Evolutionary conservation across 2,329 filamentous ascomycete species (phyloP).

Genomic region (Sporothrix pseudoabietina): DNA sequence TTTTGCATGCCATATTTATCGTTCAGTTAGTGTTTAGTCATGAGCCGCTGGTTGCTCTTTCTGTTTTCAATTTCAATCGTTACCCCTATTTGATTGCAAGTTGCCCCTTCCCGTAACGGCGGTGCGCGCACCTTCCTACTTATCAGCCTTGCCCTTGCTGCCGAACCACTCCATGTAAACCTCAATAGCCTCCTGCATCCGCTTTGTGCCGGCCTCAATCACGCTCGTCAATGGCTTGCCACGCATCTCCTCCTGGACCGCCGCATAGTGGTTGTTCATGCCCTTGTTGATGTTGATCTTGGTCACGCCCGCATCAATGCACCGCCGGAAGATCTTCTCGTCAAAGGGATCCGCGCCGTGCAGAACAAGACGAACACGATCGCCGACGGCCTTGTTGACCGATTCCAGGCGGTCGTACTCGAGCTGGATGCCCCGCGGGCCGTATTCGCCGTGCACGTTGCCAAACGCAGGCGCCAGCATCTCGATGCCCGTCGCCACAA

Average conservation of each 20-base stretch:
- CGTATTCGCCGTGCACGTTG: constrained; percentile 75
- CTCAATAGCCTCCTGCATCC: constrained; percentile 54
- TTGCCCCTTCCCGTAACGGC: not conserved
- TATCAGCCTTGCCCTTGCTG: constrained; percentile 48
- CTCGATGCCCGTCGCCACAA: constrained; percentile 71
- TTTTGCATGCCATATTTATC: not conserved
- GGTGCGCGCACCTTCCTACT: not conserved
- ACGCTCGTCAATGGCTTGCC: constrained; percentile 52
- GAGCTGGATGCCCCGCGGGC: constrained; percentile 62
- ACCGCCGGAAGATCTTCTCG: constrained; percentile 48
- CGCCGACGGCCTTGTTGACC: constrained; percentile 49
- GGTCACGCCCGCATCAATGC: constrained; percentile 50
- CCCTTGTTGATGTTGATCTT: constrained; percentile 58
- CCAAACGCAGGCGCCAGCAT: constrained; percentile 75
- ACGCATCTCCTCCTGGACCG: constrained; percentile 49
- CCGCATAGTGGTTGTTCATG: constrained; percentile 53
- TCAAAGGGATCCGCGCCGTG: constrained; percentile 54
- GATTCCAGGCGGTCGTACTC: constrained; percentile 58
- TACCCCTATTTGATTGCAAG: not conserved
- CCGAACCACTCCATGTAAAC: constrained; percentile 51
- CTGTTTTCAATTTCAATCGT: not conserved
- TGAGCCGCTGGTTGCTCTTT: not conserved
- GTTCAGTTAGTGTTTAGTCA: not conserved
- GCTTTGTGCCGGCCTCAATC: constrained; percentile 50
- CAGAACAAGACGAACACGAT: constrained; percentile 50